Base-by-base conservation (phyloP, 2,329 filamentous ascomycete species). In the Xylaria hypoxylon region DNA sequence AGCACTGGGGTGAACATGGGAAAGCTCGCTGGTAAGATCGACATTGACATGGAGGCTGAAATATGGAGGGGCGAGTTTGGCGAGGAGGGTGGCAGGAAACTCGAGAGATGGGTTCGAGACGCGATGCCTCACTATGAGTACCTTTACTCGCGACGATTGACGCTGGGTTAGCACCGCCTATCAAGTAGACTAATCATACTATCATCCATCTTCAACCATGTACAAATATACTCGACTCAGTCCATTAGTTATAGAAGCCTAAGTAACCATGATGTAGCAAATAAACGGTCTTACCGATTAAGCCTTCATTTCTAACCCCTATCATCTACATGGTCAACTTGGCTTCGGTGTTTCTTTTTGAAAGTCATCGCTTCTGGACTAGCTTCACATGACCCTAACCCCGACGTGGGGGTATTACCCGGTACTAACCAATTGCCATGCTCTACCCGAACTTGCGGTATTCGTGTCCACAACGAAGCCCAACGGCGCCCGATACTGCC, bases 61-160 rank as follows among this genome's bases (percentile, higher is more conserved):
- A 70, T 70, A 42, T 71, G 69, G 69, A 62, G 58, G 57, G 13
- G 2, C 6, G 69, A 71, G 22, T 71, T 71, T 40, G 69, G 69
- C 2, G 64, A 69, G 17, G 69, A 69, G 33, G 53, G 45, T 5
- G 69, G 67, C 2, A 56, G 15, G 19, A 71, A 71, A 31, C 57
- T 71, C 0, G 69, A 70, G 38, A 62, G 44, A 52, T 68, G 69
- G 69, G 69, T 71, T 26, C 53, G 62, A 11, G 57, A 52, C 5
- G 62, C 64, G 28, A 71, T 70, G 68, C 61, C 63, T 42, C 62
- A 70, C 24, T 70, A 70, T 44, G 67, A 70, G 35, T 69, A 70
- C 28, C 51, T 70, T 11, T 59, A 40, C 17, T 33, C 59, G 3
- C 38, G 47, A 17, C 55, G 63, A 11, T 13, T 70, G 44, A 62